A percentile compares a stretch with the other conserved stretches of the same genome.
Evolutionary conservation across 805 yeast species (phyloP).

Genomic region (Ogataea ganodermae): DNA sequence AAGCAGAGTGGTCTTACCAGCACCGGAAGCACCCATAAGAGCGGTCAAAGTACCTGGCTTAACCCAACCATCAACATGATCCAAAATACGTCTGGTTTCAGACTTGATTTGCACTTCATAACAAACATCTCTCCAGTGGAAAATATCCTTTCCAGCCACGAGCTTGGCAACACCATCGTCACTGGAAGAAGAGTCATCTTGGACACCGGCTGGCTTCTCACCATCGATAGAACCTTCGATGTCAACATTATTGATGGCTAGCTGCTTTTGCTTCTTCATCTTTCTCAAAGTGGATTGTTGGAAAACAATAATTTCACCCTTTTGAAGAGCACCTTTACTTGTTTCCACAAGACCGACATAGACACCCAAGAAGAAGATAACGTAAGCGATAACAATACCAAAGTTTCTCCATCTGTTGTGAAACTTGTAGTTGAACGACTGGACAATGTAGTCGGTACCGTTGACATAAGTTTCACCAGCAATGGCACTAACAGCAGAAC

Average conservation of each 20-base stretch:
- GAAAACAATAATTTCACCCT: slow-evolving; percentile 71
- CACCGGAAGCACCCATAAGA: slow-evolving; percentile 66
- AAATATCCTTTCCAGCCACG: slow-evolving; percentile 48
- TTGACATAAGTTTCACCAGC: slow-evolving; percentile 54
- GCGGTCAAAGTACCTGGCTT: slow-evolving; percentile 84
- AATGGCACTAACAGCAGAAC: slow-evolving; percentile 53
- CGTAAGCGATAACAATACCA: slow-evolving; percentile 64
- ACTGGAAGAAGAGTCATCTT: slow-evolving; percentile 26
- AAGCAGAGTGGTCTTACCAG: slow-evolving; percentile 59
- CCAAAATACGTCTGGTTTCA: slow-evolving; percentile 61
- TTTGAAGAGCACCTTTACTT: slow-evolving; percentile 63
- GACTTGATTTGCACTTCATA: slow-evolving; percentile 66
- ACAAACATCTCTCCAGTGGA: slow-evolving; percentile 77
- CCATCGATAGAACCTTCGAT: slow-evolving; percentile 29
- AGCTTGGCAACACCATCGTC: slow-evolving; percentile 34
- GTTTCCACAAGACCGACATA: slow-evolving; percentile 58
- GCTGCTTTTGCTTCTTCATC: slow-evolving; percentile 42
- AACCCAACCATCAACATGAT: slow-evolving; percentile 78
- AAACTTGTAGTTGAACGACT: slow-evolving; percentile 51
- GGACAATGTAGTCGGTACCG: slow-evolving; percentile 60
- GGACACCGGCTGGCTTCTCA: slow-evolving; percentile 31
- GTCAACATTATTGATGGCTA: slow-evolving; percentile 28
- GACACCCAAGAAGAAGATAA: slow-evolving; percentile 52
- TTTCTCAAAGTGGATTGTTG: slow-evolving; percentile 50
- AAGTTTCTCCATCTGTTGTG: slow-evolving; percentile 78